These are phyloP conservation scores for Irpex sp. DNA, from an alignment of 1,284 basidiomycete species.

Conservation along the genomic window DNA sequence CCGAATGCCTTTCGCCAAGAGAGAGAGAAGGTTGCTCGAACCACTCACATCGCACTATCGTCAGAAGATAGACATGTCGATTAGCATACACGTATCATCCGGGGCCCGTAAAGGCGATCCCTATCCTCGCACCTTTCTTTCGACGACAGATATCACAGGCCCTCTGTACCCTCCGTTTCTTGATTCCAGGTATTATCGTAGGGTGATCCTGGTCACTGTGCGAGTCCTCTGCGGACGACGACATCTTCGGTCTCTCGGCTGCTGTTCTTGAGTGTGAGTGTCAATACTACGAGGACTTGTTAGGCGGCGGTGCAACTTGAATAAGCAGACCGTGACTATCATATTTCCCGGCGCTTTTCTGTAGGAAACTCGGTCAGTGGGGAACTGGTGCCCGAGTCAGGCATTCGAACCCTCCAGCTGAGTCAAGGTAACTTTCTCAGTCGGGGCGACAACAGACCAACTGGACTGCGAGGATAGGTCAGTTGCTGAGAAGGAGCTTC, in stretches of 20 bases:
- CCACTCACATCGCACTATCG: conserved; percentile 53
- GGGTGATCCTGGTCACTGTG: conserved; percentile 15
- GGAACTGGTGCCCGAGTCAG: too few relatives aligned
- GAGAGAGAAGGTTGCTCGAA: neutral
- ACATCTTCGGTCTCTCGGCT: conserved; percentile 30
- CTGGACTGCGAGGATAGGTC: neutral
- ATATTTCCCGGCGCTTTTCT: too few relatives aligned
- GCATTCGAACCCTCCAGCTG: too few relatives aligned
- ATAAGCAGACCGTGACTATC: neutral
- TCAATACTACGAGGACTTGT: neutral
- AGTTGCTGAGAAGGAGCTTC: neutral
- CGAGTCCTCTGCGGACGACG: conserved; percentile 22
- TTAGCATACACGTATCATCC: neutral
- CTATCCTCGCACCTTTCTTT: conserved; percentile 52
- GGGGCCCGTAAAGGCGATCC: neutral
- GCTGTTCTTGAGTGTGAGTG: neutral
- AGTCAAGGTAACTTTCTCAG: neutral
- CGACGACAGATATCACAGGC: conserved; percentile 74
- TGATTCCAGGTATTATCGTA: conserved; percentile 29
- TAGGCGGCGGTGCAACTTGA: neutral
- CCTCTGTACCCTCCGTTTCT: conserved; percentile 69
- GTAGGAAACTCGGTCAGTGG: too few relatives aligned
- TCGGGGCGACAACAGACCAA: neutral
- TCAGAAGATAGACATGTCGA: conserved; percentile 1
- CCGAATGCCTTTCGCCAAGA: neutral